Evolutionary conservation across 768 basidiomycete genomes (phyloP), one percentile per base, ranked within the genome.

Genomic region (Tylopilus cervinicoccineus): DNA sequence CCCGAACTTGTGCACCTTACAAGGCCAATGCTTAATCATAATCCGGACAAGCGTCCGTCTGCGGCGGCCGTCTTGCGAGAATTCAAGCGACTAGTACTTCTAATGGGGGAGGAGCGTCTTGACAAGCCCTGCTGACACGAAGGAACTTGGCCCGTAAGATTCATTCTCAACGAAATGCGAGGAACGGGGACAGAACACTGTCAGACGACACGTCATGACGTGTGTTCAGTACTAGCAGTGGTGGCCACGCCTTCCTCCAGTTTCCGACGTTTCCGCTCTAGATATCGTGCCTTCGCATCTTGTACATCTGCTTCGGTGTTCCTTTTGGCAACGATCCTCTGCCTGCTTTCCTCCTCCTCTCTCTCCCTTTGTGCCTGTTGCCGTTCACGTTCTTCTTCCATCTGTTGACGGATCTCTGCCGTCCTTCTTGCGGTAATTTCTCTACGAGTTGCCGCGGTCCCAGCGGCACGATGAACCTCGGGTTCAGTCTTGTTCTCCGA

Each of bases 361-460:
- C 72, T 72, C 56, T 78, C 77, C 61, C 70, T 80, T 62, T 83
- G 81, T 50, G 71, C 63, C 50, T 72, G 71, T 33, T 80, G 57
- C 52, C 85, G 79, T 52, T 78, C 76, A 44, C 77, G 72, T 62
- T 95, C 89, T 56, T 81, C 84, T 43, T 80, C 79, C 73, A 96
- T 71, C 68, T 97, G 93, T 44, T 75, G 71, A 52, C 79, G 79
- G 22, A 98, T 79, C 64, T 96, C 86, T 47, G 79, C 75, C 17
- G 79, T 73, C 59, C 95, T 80, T 48, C 96, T 79, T 61, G 90
- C 87, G 51, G 89, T 85, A 44, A 94, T 88, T 67, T 95, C 93
- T 56, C 70, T 76, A 57, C 81, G 76, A 61, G 77, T 84, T 0
- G 94, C 90, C 22, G 92, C 88, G 14, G 79, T 76, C 4, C 94